Percentiles rank a stretch among this genome's conserved stretches.
phyloP scores from a whole-genome alignment of 31 red algal genomes.

The Asparagopsis taxiformis region DNA sequence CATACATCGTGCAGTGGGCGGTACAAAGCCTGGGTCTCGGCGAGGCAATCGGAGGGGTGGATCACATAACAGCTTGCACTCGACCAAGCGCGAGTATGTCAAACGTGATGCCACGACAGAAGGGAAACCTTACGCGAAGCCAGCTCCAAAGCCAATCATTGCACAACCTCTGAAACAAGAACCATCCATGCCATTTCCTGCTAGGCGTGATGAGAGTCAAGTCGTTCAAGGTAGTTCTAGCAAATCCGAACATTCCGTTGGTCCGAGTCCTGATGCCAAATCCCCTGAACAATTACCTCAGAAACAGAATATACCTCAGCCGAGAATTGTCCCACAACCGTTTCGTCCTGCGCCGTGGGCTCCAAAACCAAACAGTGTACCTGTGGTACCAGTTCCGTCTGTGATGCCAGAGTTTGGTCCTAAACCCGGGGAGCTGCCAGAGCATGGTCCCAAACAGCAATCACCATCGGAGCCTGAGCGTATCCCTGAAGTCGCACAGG shows the following conservation, averaged over 20 bases:
- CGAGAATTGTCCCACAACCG: not conserved
- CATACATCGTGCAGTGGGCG: slow-evolving; percentile 53
- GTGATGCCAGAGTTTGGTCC: not conserved
- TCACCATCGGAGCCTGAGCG: not conserved
- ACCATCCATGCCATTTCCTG: no score
- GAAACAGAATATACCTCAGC: not conserved
- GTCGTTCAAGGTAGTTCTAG: no score
- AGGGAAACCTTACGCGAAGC: not conserved
- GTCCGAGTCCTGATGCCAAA: no score
- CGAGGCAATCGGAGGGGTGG: slow-evolving; percentile 6
- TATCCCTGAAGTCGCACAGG: not conserved
- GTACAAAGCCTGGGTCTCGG: not conserved
- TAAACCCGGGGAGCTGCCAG: not conserved
- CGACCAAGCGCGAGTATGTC: slow-evolving; percentile 1
- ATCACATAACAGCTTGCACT: not conserved
- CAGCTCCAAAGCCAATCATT: not conserved
- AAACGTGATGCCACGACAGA: not conserved
- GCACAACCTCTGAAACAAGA: not conserved
- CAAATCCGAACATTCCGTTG: no score
- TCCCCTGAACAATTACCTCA: no score
- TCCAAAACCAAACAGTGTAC: slow-evolving; percentile 11
- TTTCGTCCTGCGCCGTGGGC: slow-evolving; percentile 22
- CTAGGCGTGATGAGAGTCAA: no score
- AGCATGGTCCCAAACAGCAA: no score
- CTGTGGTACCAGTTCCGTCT: not conserved